These are phyloP conservation scores for Ceratocystis cacaofunesta DNA, from an alignment of 2,329 filamentous ascomycete species.

Conservation along the genomic window DNA sequence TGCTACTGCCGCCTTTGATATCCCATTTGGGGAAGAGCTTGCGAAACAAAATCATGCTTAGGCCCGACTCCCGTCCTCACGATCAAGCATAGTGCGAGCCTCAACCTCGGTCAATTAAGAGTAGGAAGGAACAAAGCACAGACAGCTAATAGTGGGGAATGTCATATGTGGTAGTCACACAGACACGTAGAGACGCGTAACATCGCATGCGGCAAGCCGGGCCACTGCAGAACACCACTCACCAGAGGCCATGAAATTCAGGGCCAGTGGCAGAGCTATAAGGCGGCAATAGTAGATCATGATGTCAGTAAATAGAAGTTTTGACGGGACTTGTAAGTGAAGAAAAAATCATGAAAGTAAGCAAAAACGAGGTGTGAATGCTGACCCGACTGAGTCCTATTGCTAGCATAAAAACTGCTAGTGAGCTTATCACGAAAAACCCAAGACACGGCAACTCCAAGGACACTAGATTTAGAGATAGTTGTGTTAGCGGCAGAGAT, in stretches of 20 bases:
- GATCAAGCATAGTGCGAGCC: not conserved
- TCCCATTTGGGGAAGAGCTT: constrained; percentile 25
- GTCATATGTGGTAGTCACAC: not conserved
- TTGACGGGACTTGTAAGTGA: not conserved
- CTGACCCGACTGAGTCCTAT: constrained; percentile 74
- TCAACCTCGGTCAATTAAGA: constrained; percentile 12
- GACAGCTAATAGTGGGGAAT: not conserved
- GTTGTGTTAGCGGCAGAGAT: not conserved
- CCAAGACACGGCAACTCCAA: constrained; percentile 48
- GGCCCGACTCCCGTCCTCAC: not conserved
- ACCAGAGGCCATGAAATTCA: constrained; percentile 88
- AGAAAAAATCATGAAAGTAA: constrained; percentile 17
- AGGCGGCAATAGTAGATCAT: constrained; percentile 15
- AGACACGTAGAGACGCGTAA: not conserved
- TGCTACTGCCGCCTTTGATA: constrained; percentile 53
- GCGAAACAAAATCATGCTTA: constrained; percentile 17
- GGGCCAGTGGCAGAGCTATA: constrained; percentile 60
- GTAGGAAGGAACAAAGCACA: not conserved
- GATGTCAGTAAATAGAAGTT: not conserved
- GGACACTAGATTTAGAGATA: constrained; percentile 31
- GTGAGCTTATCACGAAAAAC: constrained; percentile 48
- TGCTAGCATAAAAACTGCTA: constrained; percentile 57
- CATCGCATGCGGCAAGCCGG: constrained; percentile 16
- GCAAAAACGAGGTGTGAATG: constrained; percentile 14
- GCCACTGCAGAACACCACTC: constrained; percentile 39